phyloP scores from a whole-genome alignment of 805 yeast genomes.

The Hyphopichia homilentoma region DNA sequence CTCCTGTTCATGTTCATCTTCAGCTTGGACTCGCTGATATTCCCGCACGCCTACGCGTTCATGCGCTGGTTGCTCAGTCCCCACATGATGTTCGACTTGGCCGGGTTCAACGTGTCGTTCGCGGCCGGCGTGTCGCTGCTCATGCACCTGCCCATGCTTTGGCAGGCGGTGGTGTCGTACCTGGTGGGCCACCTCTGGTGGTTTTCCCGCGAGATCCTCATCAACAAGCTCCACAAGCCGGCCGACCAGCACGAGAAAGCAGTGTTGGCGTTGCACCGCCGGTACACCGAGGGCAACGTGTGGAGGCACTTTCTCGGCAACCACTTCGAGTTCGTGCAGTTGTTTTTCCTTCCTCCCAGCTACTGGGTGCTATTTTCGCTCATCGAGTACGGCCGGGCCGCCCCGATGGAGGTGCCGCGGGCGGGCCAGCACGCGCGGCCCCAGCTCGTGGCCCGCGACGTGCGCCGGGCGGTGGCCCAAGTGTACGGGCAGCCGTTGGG shows the following conservation, averaged over 20 bases:
- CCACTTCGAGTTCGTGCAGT: too few species aligned
- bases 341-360: conserved; percentile 31
- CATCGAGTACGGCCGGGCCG: too few species aligned
- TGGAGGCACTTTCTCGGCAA: too few species aligned
- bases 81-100: conserved; percentile 2
- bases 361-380: too few species aligned
- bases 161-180: conserved; percentile 13
- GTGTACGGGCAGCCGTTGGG: too few species aligned
- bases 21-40: conserved; percentile 16
- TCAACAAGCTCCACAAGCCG: conserved; percentile 4
- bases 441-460: too few species aligned
- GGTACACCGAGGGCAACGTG: too few species aligned
- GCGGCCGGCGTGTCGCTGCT: conserved; percentile 3
- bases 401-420: too few species aligned
- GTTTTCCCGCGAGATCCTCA: conserved; percentile 20
- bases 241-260: too few species aligned
- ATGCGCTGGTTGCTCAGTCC: conserved; percentile 4
- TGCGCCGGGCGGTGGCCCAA: too few species aligned
- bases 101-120: conserved; percentile 5
- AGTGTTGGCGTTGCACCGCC: too few species aligned
- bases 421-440: too few species aligned
- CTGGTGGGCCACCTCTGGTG: conserved; percentile 31
- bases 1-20: conserved; percentile 20
- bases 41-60: conserved; percentile 12
- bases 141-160: conserved; percentile 8